Evolutionary conservation across 192 early-diverging fungal genomes (phyloP).

Genomic region (Geranomyces variabilis): DNA sequence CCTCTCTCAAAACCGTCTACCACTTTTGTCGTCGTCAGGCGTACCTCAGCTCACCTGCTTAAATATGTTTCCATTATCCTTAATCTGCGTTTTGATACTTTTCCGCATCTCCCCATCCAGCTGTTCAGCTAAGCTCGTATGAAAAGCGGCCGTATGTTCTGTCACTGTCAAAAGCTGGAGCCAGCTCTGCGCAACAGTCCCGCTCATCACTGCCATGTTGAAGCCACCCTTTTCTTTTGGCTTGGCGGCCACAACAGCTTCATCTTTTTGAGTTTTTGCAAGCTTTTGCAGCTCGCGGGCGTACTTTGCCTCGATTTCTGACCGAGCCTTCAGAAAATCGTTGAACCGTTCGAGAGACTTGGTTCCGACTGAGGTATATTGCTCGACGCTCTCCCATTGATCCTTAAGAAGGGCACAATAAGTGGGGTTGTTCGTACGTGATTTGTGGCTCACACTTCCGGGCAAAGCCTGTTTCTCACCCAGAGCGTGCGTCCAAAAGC

Average conservation of each 20-base stretch:
- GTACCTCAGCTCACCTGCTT: conserved; percentile 33
- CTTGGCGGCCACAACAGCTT: conserved; percentile 22
- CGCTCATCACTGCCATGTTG: conserved; percentile 39
- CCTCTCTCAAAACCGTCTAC: too few species aligned
- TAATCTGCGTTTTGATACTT: conserved; percentile 37
- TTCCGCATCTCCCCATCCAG: conserved; percentile 48
- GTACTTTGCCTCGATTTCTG: conserved; percentile 50
- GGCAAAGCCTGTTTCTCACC: background rate
- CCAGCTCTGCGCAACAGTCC: conserved; percentile 41
- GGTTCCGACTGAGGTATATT: conserved; percentile 33
- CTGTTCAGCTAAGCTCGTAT: conserved; percentile 31
- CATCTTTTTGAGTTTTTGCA: conserved; percentile 41
- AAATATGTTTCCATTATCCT: conserved; percentile 42
- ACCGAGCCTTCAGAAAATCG: conserved; percentile 47
- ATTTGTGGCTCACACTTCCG: background rate
- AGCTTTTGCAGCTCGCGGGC: conserved; percentile 40
- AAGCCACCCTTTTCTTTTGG: conserved; percentile 19
- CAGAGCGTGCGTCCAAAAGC: conserved; percentile 3
- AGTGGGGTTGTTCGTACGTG: background rate
- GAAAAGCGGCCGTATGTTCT: conserved; percentile 35
- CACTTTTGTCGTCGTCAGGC: background rate
- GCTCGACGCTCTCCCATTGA: conserved; percentile 45
- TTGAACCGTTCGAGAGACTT: conserved; percentile 41
- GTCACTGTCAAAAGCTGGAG: conserved; percentile 40
- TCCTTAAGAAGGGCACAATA: conserved; percentile 30